Percentiles rank a stretch among this genome's conserved stretches.
Evolutionary conservation across 2,329 filamentous ascomycete genomes (phyloP).

Genomic region (Ascochyta pisi): DNA sequence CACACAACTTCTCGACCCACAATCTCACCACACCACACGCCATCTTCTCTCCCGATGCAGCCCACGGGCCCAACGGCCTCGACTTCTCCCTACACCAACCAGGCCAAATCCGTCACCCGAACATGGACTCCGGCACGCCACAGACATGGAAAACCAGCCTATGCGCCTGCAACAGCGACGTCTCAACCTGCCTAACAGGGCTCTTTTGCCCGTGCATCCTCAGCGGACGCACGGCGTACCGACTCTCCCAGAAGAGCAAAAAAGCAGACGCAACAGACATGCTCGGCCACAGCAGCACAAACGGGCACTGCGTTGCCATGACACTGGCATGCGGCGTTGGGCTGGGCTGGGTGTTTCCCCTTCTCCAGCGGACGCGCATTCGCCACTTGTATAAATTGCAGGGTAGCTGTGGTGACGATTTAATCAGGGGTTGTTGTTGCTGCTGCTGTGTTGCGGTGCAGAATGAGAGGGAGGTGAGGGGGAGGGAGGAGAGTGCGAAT

Average conservation of each 20-base stretch:
- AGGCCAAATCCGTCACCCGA: conserved; percentile 51
- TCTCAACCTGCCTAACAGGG: conserved; percentile 48
- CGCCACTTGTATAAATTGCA: conserved; percentile 53
- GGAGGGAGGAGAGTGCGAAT: conserved; percentile 52
- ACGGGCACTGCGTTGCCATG: conserved; percentile 51
- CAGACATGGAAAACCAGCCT: conserved; percentile 44
- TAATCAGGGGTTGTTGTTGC: conserved; percentile 49
- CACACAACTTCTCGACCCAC: conserved; percentile 38
- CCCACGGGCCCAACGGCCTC: conserved; percentile 49
- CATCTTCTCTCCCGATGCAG: conserved; percentile 47
- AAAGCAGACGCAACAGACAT: conserved; percentile 53
- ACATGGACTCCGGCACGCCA: conserved; percentile 44
- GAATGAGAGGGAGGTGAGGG: conserved; percentile 55
- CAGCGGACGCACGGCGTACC: conserved; percentile 54
- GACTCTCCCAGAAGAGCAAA: conserved; percentile 46
- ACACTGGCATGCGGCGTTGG: conserved; percentile 46
- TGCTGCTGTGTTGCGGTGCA: conserved; percentile 53
- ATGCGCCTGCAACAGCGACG: conserved; percentile 46
- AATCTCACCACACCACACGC: conserved; percentile 33
- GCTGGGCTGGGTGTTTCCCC: conserved; percentile 49
- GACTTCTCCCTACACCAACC: conserved; percentile 47
- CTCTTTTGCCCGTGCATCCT: conserved; percentile 54
- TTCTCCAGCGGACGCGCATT: conserved; percentile 49
- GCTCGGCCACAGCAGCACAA: conserved; percentile 46
- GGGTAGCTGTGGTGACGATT: conserved; percentile 47